Evolutionary conservation across 2,329 filamentous ascomycete genomes (phyloP).

Genomic region (Colletotrichum sp.): DNA sequence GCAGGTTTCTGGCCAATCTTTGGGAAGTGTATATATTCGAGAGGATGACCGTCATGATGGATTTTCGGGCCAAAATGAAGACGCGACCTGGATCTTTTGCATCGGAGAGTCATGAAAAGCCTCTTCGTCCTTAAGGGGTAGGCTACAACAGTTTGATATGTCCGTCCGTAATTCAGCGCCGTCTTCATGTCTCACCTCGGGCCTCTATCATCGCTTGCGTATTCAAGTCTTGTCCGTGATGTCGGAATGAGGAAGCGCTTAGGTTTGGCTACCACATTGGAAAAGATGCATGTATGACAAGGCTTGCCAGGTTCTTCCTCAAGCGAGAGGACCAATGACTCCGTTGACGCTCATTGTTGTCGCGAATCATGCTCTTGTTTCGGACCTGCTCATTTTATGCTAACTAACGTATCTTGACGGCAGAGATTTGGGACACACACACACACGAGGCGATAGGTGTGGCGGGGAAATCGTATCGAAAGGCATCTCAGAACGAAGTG

Average conservation of each 20-base stretch:
- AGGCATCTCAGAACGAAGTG: no score
- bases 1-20: background rate
- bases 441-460: no score
- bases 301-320: background rate
- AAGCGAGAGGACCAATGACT: no score
- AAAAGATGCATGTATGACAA: no score
- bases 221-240: rapidly evolving
- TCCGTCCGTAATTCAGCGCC: rapidly evolving
- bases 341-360: no score
- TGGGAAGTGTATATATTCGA: background rate
- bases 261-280: no score
- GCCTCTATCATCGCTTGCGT: background rate
- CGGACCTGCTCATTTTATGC: background rate
- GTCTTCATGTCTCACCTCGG: rapidly evolving
- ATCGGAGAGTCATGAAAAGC: background rate
- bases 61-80: rapidly evolving
- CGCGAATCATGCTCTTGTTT: background rate
- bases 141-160: background rate
- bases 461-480: no score
- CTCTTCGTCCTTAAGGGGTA: rapidly evolving
- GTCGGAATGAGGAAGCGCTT: background rate
- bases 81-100: background rate
- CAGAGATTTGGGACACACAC: no score
- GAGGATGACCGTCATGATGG: rapidly evolving
- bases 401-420: rapidly evolving